Evolutionary conservation across 2,329 filamentous ascomycete species (phyloP).

Genomic region (Ceratocystis diversiconidia): DNA sequence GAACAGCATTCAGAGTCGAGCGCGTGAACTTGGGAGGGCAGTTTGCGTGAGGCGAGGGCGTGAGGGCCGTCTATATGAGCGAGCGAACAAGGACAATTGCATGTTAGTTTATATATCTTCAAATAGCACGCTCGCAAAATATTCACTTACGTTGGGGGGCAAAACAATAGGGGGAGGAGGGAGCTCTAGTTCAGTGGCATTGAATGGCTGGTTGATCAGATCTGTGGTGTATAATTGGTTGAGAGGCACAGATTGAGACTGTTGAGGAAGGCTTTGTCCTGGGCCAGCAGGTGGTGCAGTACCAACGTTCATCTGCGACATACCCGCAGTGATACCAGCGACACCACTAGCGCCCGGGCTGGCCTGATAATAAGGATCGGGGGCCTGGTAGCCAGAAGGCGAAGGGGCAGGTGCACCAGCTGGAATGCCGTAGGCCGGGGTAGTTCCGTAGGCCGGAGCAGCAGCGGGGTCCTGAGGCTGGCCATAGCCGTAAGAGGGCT

Average conservation of each 20-base stretch:
- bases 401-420: constrained; percentile 24
- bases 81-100: no score
- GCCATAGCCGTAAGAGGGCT: constrained; percentile 39
- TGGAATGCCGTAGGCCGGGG: constrained; percentile 30
- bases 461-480: constrained; percentile 40
- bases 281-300: constrained; percentile 28
- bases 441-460: constrained; percentile 27
- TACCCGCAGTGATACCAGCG: constrained; percentile 65
- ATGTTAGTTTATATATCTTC: not conserved
- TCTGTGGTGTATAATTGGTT: constrained; percentile 91
- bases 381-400: constrained; percentile 51
- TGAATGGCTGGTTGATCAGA: constrained; percentile 82
- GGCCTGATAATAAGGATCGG: constrained; percentile 48
- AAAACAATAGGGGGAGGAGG: constrained; percentile 83
- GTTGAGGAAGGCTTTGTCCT: constrained; percentile 34
- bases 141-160: constrained; percentile 66
- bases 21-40: constrained; percentile 88
- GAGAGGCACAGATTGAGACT: constrained; percentile 32
- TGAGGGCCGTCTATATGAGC: constrained; percentile 58
- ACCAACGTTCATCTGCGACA: constrained; percentile 73
- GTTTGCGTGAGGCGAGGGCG: constrained; percentile 79
- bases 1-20: constrained; percentile 86
- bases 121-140: not conserved
- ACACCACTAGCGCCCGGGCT: constrained; percentile 34
- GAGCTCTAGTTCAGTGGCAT: constrained; percentile 80